A percentile compares a stretch with the other conserved stretches of the same genome.
These are phyloP conservation scores for Fusarium vanettenii DNA, from an alignment of 2,329 filamentous ascomycete species.

Conservation along the genomic window DNA sequence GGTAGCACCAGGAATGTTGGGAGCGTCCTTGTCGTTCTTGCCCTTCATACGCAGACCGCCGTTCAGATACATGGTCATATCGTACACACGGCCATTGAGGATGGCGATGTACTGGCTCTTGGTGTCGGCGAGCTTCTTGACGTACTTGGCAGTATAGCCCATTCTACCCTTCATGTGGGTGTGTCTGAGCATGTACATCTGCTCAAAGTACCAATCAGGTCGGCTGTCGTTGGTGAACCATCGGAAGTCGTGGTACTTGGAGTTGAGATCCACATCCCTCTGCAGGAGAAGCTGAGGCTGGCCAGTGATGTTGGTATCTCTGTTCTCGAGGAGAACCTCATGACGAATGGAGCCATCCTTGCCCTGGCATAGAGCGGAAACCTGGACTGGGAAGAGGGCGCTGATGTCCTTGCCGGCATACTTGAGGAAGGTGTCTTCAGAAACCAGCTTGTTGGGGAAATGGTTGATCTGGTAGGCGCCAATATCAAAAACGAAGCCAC, in stretches of 20 bases:
- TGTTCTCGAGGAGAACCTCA: conserved; percentile 87
- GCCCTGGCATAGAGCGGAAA: conserved; percentile 90
- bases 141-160: conserved; percentile 83
- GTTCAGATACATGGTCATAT: conserved; percentile 84
- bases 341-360: conserved; percentile 72
- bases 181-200: conserved; percentile 80
- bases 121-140: conserved; percentile 74
- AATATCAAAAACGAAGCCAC: conserved; percentile 90
- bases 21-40: conserved; percentile 61
- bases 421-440: conserved; percentile 70
- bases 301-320: conserved; percentile 78
- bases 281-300: conserved; percentile 71
- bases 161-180: conserved; percentile 89
- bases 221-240: conserved; percentile 83
- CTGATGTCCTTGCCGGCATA: conserved; percentile 93
- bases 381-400: conserved; percentile 90
- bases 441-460: conserved; percentile 71
- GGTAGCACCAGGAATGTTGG: conserved; percentile 63
- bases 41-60: conserved; percentile 77
- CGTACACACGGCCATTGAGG: conserved; percentile 84
- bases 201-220: conserved; percentile 92
- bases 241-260: conserved; percentile 92
- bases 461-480: conserved; percentile 78
- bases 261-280: conserved; percentile 73
- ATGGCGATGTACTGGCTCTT: conserved; percentile 79